Evolutionary conservation across 768 basidiomycete genomes (phyloP), one percentile per base, ranked within the genome.

Genomic region (Rhizopogon vulgaris): DNA sequence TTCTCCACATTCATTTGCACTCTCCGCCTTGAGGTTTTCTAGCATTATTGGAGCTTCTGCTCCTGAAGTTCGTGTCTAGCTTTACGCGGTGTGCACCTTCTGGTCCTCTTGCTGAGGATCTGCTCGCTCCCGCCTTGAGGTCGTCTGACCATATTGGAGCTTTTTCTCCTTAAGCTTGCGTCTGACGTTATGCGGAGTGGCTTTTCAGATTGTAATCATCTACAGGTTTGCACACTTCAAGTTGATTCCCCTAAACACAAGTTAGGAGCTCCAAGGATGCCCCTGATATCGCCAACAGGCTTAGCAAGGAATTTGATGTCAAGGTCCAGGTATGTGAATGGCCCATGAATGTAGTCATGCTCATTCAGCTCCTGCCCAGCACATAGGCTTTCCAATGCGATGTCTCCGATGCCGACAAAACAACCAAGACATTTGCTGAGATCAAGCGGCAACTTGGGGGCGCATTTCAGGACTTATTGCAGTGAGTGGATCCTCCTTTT

Each of bases 381-480:
- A 2, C 22, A 3, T 14, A 80, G 82, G 81, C 83, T 0, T 85
- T 77, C 49, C 70, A 84, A 64, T 82, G 81, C 55, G 82, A 85
- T 55, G 83, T 85, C 14, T 71, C 75, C 9, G 66, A 84, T 40
- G 60, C 69, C 0, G 71, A 75, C 4, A 55, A 67, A 10, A 72
- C 82, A 51, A 66, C 63, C 24, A 59, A 71, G 46, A 76, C 73
- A 0, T 75, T 85, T 46, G 64, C 65, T 40, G 62, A 65, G 51
- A 83, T 85, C 38, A 63, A 82, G 50, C 38, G 66, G 0, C 82
- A 83, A 6, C 58, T 82, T 41, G 72, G 76, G 0, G 59, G 65
- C 5, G 75, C n/a, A n/a, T 85, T 43, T 65, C 66, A 2, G 83
- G 82, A 4, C 67, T 85, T 34, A 76, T 85, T 27, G 81, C 83